Conservation (phyloP, 805 yeast species). For the Jamesozyma spencerorum region DNA sequence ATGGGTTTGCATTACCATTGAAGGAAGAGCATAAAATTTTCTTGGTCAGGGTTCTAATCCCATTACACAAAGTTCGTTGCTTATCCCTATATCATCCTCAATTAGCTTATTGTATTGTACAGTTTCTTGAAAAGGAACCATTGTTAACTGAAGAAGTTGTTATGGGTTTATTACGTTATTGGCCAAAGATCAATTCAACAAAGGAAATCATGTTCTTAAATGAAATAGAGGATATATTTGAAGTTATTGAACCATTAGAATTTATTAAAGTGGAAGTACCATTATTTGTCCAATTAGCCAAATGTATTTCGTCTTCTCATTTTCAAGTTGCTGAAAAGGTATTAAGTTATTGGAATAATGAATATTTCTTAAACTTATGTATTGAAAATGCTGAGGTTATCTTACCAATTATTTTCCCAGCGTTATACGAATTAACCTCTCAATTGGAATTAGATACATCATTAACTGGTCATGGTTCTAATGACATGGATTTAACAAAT, state of each 20-base stretch:
- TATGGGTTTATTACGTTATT: conserved; percentile 82
- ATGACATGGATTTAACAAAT: neutral
- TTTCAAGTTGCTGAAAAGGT: conserved; percentile 97
- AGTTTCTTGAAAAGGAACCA: conserved; percentile 92
- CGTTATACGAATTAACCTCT: conserved; percentile 76
- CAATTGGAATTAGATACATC: conserved; percentile 28
- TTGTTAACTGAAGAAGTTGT: conserved; percentile 89
- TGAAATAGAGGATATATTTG: conserved; percentile 94
- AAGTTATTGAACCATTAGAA: conserved; percentile 89
- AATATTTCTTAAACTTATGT: conserved; percentile 79
- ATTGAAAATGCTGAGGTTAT: conserved; percentile 90
- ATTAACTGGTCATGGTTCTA: conserved; percentile 2
- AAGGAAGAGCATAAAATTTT: conserved; percentile 95
- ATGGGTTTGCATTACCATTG: conserved; percentile 94
- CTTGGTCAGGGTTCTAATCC: conserved; percentile 74
- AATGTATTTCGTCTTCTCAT: conserved; percentile 89
- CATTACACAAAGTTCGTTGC: conserved; percentile 85
- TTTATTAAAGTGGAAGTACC: conserved; percentile 89
- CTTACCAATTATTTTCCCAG: conserved; percentile 82
- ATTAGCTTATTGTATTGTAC: conserved; percentile 92
- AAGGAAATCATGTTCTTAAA: conserved; percentile 93
- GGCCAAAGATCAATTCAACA: conserved; percentile 95
- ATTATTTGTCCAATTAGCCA: conserved; percentile 83
- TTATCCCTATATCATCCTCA: conserved; percentile 91
- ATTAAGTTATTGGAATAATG: conserved; percentile 88